Base-by-base conservation (phyloP, 768 basidiomycete genomes). In the Amanita rimosa region DNA sequence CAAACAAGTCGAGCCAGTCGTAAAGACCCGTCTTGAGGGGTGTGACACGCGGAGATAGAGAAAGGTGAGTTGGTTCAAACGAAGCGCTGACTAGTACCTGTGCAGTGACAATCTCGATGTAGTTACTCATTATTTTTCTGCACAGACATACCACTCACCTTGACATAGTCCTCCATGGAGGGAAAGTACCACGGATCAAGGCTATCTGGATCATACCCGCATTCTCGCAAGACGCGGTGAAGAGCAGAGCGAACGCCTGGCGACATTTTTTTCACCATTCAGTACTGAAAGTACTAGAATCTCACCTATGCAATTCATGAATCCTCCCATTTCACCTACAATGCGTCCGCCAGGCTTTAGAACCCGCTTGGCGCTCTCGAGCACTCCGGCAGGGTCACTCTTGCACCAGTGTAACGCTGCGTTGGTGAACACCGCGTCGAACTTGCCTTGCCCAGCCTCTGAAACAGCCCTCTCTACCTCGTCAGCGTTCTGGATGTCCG, bases 111-210 rank as follows among this genome's bases (percentile, higher is more conserved):
- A 24, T 26, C 13, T 19, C 4, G 33, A 46, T 34, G 16, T 27
- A 22, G 16, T 17, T n/a, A 17, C 24, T 2, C 5, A 34, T 49
- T 24, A 19, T 45, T 33, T 31, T 39, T 11, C n/a, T 14, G 17
- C 17, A 24, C 36, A 10, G 19, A 34, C 52, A n/a, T 67, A 50
- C 57, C 67, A 50, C 57, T 19, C 7, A 82, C 81, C 60, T 69
- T 67, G 40, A 61, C 64, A 61, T 92, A 90, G 51, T 85, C 78
- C 24, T 76, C 71, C 9, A 71, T 70, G 0, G 81, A 81, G 3
- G 90, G 90, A 59, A 89, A 91, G 66, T 78, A 89, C 87, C 87
- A 92, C 0, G 90, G 90, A 58, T 93, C 89, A 37, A 79, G 60
- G 9, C 62, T 57, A 7, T 64, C 62, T 8, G 87, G 76, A 60